Conservation (phyloP, 2,329 filamentous ascomycete genomes). For the Penicillium rolfsii region DNA sequence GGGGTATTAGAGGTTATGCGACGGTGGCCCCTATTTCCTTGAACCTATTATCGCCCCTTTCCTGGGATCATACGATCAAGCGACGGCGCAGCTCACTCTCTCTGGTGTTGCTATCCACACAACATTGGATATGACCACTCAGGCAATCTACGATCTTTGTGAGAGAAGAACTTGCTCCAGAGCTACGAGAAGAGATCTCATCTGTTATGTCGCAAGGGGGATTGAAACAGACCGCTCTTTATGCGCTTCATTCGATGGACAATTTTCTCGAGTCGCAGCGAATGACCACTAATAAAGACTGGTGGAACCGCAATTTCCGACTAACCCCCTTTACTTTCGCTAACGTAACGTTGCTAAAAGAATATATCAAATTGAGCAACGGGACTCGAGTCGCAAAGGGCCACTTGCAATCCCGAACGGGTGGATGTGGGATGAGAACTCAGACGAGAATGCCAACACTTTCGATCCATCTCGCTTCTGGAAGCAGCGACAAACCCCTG, state of each 20-base stretch:
- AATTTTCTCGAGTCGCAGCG: slow-evolving; percentile 17
- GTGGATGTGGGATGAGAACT: not conserved
- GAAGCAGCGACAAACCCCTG: slow-evolving; percentile 8
- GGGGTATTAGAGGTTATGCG: not conserved
- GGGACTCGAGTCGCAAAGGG: not conserved
- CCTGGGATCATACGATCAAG: slow-evolving; percentile 17
- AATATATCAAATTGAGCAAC: not conserved
- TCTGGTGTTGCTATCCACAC: slow-evolving; percentile 31
- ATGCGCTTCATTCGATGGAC: slow-evolving; percentile 16
- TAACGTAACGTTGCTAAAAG: not conserved
- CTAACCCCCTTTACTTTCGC: too few species aligned
- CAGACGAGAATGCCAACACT: not conserved
- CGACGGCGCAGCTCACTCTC: slow-evolving; percentile 24
- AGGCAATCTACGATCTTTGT: slow-evolving; percentile 28
- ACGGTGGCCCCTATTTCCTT: not conserved
- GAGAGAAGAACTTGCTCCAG: slow-evolving; percentile 14
- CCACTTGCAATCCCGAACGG: not conserved
- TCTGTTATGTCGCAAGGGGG: slow-evolving; percentile 15
- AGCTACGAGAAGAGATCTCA: slow-evolving; percentile 28
- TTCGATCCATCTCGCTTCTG: not conserved
- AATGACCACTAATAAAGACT: slow-evolving; percentile 9
- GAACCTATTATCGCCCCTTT: slow-evolving; percentile 2
- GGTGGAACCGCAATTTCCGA: not conserved
- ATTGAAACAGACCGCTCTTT: slow-evolving; percentile 7
- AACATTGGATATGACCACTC: slow-evolving; percentile 28